phyloP scores from a whole-genome alignment of 805 yeast genomes.

The Saccharomyces eubayanus region DNA sequence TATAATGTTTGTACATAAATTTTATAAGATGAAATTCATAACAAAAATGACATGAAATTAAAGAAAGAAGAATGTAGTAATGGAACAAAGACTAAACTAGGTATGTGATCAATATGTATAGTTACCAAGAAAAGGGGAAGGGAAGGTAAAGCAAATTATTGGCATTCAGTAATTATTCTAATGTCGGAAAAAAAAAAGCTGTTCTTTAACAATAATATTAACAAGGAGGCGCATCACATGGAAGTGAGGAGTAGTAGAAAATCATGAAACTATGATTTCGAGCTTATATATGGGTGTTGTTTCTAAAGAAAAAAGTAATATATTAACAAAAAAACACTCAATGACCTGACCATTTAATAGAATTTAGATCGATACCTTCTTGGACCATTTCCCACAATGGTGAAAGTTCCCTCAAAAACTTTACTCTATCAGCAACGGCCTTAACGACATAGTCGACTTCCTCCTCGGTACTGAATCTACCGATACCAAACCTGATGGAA shows the following conservation, averaged over 20 bases:
- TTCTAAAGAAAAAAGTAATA: neutral
- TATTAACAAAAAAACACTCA: slow-evolving; percentile 27
- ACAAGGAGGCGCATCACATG: neutral
- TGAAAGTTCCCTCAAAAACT: slow-evolving; percentile 80
- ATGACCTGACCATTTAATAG: slow-evolving; percentile 98
- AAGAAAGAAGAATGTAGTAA: neutral
- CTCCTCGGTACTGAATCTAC: slow-evolving; percentile 92
- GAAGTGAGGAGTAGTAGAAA: neutral
- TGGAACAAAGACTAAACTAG: neutral
- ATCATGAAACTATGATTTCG: neutral
- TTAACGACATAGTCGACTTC: slow-evolving; percentile 90
- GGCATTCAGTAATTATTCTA: neutral
- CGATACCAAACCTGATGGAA: slow-evolving; percentile 94
- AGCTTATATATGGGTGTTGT: neutral
- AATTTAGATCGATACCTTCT: slow-evolving; percentile 89
- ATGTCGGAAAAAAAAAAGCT: neutral
- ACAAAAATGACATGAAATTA: neutral
- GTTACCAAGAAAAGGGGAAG: neutral
- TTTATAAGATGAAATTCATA: neutral
- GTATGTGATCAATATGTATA: neutral
- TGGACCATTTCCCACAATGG: slow-evolving; percentile 99
- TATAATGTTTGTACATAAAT: neutral
- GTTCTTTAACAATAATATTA: neutral
- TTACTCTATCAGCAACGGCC: slow-evolving; percentile 83
- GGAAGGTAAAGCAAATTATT: neutral